phyloP scores from a whole-genome alignment of 2,329 filamentous ascomycete genomes.

The Trichoderma endophyticum region DNA sequence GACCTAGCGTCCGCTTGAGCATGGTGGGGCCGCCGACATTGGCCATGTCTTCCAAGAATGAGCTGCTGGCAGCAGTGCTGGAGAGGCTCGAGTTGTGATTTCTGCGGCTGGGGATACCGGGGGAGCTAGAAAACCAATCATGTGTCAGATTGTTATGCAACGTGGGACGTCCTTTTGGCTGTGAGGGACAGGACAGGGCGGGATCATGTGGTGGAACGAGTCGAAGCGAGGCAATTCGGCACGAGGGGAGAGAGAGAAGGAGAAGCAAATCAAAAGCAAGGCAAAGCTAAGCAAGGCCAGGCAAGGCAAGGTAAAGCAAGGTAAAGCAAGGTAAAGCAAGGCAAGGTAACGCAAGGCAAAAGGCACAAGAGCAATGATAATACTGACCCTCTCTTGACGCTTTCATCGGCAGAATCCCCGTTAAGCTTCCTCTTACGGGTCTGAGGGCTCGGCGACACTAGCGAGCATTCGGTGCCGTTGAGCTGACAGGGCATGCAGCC shows the following conservation, averaged over 20 bases:
- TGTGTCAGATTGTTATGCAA: conserved; percentile 36
- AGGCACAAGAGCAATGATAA: conserved; percentile 9
- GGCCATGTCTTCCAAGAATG: conserved; percentile 67
- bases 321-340: background rate
- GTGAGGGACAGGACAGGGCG: background rate
- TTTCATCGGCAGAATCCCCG: conserved; percentile 59
- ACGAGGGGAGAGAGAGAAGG: background rate
- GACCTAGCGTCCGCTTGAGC: conserved; percentile 67
- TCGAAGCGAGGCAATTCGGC: background rate
- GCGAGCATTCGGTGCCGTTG: conserved; percentile 75
- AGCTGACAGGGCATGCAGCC: conserved; percentile 74
- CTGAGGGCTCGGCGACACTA: conserved; percentile 66
- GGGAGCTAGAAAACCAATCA: conserved; percentile 53
- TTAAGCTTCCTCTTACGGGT: conserved; percentile 77
- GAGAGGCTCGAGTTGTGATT: conserved; percentile 58
- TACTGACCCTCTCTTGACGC: conserved; percentile 68
- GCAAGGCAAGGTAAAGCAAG: background rate
- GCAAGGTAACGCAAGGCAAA: background rate
- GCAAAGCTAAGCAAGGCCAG: background rate
- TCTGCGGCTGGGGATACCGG: conserved; percentile 49
- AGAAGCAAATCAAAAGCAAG: background rate
- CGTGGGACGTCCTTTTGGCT: conserved; percentile 26
- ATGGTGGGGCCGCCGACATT: conserved; percentile 65
- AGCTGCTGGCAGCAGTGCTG: conserved; percentile 59
- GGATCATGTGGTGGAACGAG: background rate